phyloP scores from a whole-genome alignment of 257 asterid genomes.

The Jasminum sambac region DNA sequence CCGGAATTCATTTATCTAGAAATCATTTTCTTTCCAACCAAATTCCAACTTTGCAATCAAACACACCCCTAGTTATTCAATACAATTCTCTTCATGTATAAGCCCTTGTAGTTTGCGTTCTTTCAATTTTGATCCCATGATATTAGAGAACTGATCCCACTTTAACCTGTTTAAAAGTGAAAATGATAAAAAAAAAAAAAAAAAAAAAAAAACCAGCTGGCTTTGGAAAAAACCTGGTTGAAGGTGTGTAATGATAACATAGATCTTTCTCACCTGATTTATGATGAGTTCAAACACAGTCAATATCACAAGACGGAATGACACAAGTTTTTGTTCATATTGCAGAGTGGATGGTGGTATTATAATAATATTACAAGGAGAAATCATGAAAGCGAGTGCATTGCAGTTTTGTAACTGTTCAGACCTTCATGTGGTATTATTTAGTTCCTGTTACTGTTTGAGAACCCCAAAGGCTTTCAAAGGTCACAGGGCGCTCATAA shows the following conservation, averaged over 20 bases:
- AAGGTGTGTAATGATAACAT: too few relatives aligned
- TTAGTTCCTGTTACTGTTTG: not conserved
- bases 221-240: too few relatives aligned
- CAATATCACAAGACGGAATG: not conserved
- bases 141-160: not conserved
- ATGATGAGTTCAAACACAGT: not conserved
- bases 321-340: not conserved
- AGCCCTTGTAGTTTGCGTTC: not conserved
- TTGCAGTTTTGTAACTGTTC: not conserved
- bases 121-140: not conserved
- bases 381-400: not conserved
- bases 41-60: too few relatives aligned
- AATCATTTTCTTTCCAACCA: too few relatives aligned
- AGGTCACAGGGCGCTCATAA: not conserved
- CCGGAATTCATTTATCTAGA: too few relatives aligned
- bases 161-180: not conserved
- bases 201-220: too few relatives aligned
- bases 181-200: too few relatives aligned
- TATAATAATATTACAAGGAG: not conserved
- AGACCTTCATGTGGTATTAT: not conserved
- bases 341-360: not conserved
- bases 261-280: too few relatives aligned
- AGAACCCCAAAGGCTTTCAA: slow-evolving; percentile 1
- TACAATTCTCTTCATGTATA: not conserved
- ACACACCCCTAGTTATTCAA: too few relatives aligned